Evolutionary conservation across 768 basidiomycete genomes (phyloP), one percentile per base, ranked within the genome.

Genomic region (Phaeotremella skinneri): DNA sequence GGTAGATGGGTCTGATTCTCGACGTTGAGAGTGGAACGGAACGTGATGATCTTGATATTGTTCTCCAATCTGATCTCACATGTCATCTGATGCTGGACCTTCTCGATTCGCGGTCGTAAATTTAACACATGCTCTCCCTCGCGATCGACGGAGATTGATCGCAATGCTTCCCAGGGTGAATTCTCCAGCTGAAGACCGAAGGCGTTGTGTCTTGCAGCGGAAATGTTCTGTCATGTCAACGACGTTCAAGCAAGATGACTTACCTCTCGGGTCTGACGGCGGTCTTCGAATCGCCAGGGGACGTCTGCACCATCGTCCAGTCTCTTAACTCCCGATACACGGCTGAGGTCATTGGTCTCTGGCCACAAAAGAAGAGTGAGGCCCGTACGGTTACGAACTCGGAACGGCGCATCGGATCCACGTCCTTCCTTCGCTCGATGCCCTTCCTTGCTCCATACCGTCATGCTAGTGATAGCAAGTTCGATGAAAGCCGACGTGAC

Each of bases 201-300:
- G 61, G 83, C 87, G 71, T 97, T 91, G 76, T 91, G 88, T 31
- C 85, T 85, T 9, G 85, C 83, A 4, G 82, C 79, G 11, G 85
- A 82, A 43, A 86, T 82, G 63, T 87, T 84, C 85, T 87, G 61
- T 21, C n/a, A 52, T 27, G 30, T 31, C 21, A 32, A 21, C n/a
- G 0, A 17, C 4, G 17, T 20, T 42, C 29, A 32, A 26, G 32
- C 21, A 29, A 39, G 13, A 49, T 2, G 5, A 55, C 81, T 60
- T 71, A 91, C 92, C 81, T 99, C 96, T 72, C 96, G 85, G 80
- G 89, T 86, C 3, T 87, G 87, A 74, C 87, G 87, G 88, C 91
- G 91, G 70, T 98, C 93, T 72, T 97, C 92, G 69, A 98, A 97
- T 55, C 96, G 82, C 96, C 96, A 98, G 56, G 97, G 93, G 3